phyloP scores from a whole-genome alignment of 306 rosid species.

The Pyrus bretschneideri region DNA sequence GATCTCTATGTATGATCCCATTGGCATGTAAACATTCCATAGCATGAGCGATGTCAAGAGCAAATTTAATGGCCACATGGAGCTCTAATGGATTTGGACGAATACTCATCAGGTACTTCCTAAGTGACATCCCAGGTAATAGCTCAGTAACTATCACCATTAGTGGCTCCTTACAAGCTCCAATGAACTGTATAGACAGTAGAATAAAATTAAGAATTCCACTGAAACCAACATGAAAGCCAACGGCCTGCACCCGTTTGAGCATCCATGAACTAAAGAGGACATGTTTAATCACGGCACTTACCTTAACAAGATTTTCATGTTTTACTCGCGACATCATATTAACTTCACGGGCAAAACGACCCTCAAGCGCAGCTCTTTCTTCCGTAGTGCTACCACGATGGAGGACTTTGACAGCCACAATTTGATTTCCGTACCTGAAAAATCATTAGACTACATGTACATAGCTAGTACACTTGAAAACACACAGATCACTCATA shows the following conservation, averaged over 20 bases:
- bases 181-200: slow-evolving; percentile 65
- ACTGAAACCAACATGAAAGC: slow-evolving; percentile 9
- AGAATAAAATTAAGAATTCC: slow-evolving; percentile 18
- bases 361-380: slow-evolving; percentile 74
- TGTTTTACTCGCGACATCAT: slow-evolving; percentile 98
- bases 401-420: slow-evolving; percentile 82
- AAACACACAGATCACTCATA: slow-evolving; percentile 14
- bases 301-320: slow-evolving; percentile 85
- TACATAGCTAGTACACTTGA: slow-evolving; percentile 23
- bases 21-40: slow-evolving; percentile 97
- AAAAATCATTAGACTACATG: slow-evolving; percentile 31
- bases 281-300: slow-evolving; percentile 6
- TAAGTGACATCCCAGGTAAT: slow-evolving; percentile 92
- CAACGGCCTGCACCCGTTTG: background rate
- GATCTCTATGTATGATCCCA: slow-evolving; percentile 96
- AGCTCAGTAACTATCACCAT: slow-evolving; percentile 98
- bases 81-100: slow-evolving; percentile 66
- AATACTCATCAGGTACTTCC: slow-evolving; percentile 59
- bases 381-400: slow-evolving; percentile 81
- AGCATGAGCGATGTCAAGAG: slow-evolving; percentile 88
- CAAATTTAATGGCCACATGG: slow-evolving; percentile 59
- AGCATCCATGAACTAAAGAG: background rate
- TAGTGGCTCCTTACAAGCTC: slow-evolving; percentile 95
- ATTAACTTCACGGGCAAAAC: slow-evolving; percentile 85
- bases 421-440: slow-evolving; percentile 76